Evolutionary conservation across 1,284 basidiomycete species (phyloP).

Genomic region (Coniophora puteana): DNA sequence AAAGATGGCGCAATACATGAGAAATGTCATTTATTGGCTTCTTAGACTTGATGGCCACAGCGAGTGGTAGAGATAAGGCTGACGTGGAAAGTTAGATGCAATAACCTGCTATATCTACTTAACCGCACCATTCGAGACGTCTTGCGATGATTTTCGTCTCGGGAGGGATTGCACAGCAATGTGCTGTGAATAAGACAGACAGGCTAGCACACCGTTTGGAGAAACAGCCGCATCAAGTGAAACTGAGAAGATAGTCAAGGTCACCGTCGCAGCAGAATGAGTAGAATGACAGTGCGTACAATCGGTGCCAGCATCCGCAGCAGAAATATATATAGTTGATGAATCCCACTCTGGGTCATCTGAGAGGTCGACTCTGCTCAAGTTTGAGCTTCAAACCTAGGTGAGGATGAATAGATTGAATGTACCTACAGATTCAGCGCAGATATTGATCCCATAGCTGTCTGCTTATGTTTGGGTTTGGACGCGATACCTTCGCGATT

Average conservation of each 20-base stretch:
- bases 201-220: slow-evolving; percentile 53
- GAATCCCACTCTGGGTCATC: slow-evolving; percentile 51
- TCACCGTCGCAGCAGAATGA: no score
- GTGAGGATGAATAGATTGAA: slow-evolving; percentile 1
- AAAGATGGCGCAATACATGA: slow-evolving; percentile 47
- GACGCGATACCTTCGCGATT: slow-evolving; percentile 38
- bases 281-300: no score
- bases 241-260: no score
- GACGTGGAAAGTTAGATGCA: no score
- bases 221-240: slow-evolving; percentile 48
- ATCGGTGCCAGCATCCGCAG: slow-evolving; percentile 40
- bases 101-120: no score
- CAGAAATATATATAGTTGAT: slow-evolving; percentile 39
- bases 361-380: slow-evolving; percentile 47
- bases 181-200: slow-evolving; percentile 42
- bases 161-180: slow-evolving; percentile 50
- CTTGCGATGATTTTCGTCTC: slow-evolving; percentile 17
- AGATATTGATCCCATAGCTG: slow-evolving; percentile 44
- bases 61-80: no score
- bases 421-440: slow-evolving; percentile 51
- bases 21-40: slow-evolving; percentile 51
- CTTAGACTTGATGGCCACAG: no score
- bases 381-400: not conserved
- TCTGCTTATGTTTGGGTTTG: slow-evolving; percentile 34
- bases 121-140: no score